phyloP scores from a whole-genome alignment of 768 basidiomycete genomes.

The Serpula lacrymans region DNA sequence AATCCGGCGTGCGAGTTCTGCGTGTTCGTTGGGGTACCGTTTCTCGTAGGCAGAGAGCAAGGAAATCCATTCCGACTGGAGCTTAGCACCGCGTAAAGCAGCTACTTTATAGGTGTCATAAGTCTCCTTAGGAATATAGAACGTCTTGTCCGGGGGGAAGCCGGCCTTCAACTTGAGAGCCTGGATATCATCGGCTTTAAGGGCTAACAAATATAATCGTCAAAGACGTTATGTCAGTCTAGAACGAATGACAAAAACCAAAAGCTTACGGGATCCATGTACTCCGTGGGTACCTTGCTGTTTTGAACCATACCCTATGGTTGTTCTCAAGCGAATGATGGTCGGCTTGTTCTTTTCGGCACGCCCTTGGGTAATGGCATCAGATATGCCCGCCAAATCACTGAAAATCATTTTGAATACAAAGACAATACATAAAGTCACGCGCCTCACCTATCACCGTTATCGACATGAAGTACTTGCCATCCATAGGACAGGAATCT shows the following conservation, averaged over 20 bases:
- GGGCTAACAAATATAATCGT: conserved; percentile 48
- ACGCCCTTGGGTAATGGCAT: conserved; percentile 76
- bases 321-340: conserved; percentile 81
- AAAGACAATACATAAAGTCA: neutral
- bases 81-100: conserved; percentile 68
- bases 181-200: conserved; percentile 89
- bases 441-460: conserved; percentile 66
- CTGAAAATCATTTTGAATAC: conserved; percentile 32
- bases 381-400: conserved; percentile 73
- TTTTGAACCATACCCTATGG: conserved; percentile 92
- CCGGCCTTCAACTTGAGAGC: conserved; percentile 81
- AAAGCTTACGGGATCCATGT: conserved; percentile 73
- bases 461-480: conserved; percentile 83
- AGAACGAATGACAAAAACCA: neutral
- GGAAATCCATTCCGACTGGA: conserved; percentile 72
- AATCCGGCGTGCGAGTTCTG: conserved; percentile 84
- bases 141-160: conserved; percentile 74
- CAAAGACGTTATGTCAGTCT: no score
- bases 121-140: conserved; percentile 72
- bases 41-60: conserved; percentile 65
- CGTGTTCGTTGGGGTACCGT: conserved; percentile 81
- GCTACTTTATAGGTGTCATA: conserved; percentile 65
- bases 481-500: conserved; percentile 91
- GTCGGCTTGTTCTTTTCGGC: conserved; percentile 80
- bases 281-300: conserved; percentile 92